Evolutionary conservation across 106 monocot species (phyloP), one percentile per base, ranked within the genome.

Genomic region (Acorus calamus): DNA sequence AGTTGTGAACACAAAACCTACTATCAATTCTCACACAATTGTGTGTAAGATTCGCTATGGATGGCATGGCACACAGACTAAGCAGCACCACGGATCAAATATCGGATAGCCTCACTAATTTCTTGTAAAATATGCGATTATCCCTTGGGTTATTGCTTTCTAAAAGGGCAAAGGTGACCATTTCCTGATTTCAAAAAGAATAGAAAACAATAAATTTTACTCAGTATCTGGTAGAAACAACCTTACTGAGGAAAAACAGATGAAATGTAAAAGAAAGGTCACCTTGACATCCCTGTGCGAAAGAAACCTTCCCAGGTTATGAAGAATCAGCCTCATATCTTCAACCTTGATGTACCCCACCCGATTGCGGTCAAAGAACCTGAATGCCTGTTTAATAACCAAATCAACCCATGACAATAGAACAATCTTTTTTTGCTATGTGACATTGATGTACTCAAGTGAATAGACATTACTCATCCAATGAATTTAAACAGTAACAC

Each of bases 241-340:
- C 8, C 28, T 28, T 42, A 45, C 10, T 9, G n/a, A 4, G 8
- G 42, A 44, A 55, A 49, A 4, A 49, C 6, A 51, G 10, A 59
- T 7, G 12, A 47, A 52, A 66, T 2, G 11, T 14, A 42, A 8
- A 42, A 56, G 57, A 56, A 8, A 52, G 44, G 2, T 68, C 10
- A 92, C 91, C 87, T 91, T 98, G 58, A 98, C 85, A 75, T 92
- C 87, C 55, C 85, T 76, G 42, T 92, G 71, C 11, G 88, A 79
- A 11, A 92, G 69, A 58, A 85, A 98, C 74, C 83, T 88, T 53
- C 96, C 96, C 60, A 98, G 64, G 64, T 83, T 85, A 67, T 91
- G 91, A 53, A 98, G 73, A 53, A 98, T 74, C 53, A 84, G 83
- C 75, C 91, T 84, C 66, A 98, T 62, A 71, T 98, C 96, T 46